Evolutionary conservation across 1,284 basidiomycete species (phyloP).

Genomic region (Stereum hirsutum): DNA sequence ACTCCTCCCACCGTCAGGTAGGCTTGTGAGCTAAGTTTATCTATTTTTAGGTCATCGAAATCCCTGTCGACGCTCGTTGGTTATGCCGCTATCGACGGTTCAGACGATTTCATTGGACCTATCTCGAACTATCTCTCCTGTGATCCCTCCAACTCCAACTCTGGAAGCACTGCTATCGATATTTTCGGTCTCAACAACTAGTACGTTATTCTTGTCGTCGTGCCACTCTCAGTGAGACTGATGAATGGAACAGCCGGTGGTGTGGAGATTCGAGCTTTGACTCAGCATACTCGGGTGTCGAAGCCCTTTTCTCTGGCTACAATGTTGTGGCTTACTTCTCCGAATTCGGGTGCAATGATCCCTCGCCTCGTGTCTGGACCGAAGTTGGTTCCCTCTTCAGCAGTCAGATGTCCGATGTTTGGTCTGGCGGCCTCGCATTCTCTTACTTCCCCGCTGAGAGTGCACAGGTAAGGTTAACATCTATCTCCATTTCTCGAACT

Average conservation of each 20-base stretch:
- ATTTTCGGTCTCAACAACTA: constrained; percentile 79
- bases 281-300: constrained; percentile 43
- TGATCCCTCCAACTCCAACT: constrained; percentile 43
- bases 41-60: constrained; percentile 47
- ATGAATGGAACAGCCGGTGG: constrained; percentile 48
- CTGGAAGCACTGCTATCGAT: constrained; percentile 65
- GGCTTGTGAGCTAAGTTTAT: constrained; percentile 6
- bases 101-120: constrained; percentile 52
- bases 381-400: constrained; percentile 74
- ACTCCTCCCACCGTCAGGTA: not conserved
- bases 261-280: constrained; percentile 64
- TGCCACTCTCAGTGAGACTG: constrained; percentile 4
- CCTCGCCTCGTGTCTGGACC: constrained; percentile 67
- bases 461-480: too few relatives aligned
- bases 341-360: constrained; percentile 76
- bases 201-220: constrained; percentile 29
- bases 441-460: constrained; percentile 74
- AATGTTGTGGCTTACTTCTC: constrained; percentile 86
- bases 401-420: constrained; percentile 64
- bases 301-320: constrained; percentile 51
- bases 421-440: constrained; percentile 87
- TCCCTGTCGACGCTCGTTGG: constrained; percentile 65
- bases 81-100: constrained; percentile 81
- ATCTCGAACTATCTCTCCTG: constrained; percentile 81
- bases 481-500: too few relatives aligned